Evolutionary conservation across 2,329 filamentous ascomycete species (phyloP).

Genomic region (Didymosphaeria variabile): DNA sequence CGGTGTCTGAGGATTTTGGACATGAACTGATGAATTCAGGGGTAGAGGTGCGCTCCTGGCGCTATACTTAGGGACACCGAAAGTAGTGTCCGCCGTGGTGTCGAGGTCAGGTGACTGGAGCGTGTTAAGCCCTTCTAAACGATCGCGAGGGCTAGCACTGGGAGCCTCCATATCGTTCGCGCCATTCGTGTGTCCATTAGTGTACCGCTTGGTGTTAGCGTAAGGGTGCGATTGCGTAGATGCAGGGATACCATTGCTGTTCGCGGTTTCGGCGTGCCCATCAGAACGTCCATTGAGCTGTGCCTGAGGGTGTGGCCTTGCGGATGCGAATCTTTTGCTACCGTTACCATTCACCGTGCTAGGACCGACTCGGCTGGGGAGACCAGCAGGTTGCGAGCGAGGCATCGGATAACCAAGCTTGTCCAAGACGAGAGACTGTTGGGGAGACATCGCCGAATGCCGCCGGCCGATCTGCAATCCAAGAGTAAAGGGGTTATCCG

Average conservation of each 20-base stretch:
- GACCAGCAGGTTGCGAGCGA: no score
- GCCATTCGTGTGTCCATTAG: background rate
- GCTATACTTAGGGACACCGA: background rate
- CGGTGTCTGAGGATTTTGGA: background rate
- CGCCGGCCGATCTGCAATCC: slow-evolving; percentile 20
- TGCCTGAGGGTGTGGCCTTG: background rate
- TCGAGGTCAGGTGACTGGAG: background rate
- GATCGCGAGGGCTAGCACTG: background rate
- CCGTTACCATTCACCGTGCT: background rate
- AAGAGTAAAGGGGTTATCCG: slow-evolving; percentile 25
- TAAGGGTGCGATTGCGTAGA: background rate
- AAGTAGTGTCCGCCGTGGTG: background rate
- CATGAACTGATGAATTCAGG: background rate
- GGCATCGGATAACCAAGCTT: background rate
- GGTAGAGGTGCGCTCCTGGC: background rate
- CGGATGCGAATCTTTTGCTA: background rate
- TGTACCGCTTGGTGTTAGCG: background rate
- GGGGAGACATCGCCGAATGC: background rate
- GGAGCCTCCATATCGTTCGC: background rate
- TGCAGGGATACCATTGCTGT: background rate
- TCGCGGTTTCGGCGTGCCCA: background rate
- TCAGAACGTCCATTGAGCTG: background rate
- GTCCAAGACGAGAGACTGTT: background rate
- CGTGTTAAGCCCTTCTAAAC: background rate
- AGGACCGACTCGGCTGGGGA: background rate